Conservation (phyloP, 345 rosid genomes). For the Eucalyptus tenuipes region DNA sequence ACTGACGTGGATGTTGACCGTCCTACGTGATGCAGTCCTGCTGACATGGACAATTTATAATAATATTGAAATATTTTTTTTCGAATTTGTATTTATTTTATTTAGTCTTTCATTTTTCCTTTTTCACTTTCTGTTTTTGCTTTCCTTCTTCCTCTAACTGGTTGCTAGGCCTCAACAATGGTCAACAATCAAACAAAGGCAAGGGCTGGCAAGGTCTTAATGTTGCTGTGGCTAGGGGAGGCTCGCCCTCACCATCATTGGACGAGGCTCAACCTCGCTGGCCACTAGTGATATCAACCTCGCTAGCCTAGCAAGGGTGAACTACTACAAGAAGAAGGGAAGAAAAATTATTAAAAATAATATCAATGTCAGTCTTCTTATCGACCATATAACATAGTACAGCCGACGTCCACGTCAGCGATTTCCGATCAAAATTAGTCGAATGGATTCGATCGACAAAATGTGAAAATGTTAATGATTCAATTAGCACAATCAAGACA, state of each 20-base stretch:
- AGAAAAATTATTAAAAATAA: too few species aligned
- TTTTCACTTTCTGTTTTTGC: background rate
- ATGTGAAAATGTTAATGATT: too few species aligned
- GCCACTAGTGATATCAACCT: background rate
- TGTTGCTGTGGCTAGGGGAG: background rate
- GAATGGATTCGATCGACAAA: too few species aligned
- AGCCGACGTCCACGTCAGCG: fast-evolving
- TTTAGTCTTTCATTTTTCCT: too few species aligned
- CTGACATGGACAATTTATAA: too few species aligned
- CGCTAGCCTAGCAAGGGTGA: background rate
- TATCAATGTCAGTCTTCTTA: too few species aligned
- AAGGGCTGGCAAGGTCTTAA: background rate
- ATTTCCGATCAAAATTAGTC: background rate
- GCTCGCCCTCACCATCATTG: background rate
- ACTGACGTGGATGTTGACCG: fast-evolving
- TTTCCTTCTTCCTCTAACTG: background rate
- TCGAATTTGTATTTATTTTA: too few species aligned
- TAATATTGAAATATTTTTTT: too few species aligned
- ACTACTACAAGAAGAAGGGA: background rate
- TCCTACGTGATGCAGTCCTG: too few species aligned
- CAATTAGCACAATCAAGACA: background rate
- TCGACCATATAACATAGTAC: too few species aligned
- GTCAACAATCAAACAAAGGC: background rate
- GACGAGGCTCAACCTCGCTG: background rate
- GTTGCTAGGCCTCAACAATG: background rate